Evolutionary conservation across 345 rosid genomes (phyloP).

Genomic region (Populus euphratica): DNA sequence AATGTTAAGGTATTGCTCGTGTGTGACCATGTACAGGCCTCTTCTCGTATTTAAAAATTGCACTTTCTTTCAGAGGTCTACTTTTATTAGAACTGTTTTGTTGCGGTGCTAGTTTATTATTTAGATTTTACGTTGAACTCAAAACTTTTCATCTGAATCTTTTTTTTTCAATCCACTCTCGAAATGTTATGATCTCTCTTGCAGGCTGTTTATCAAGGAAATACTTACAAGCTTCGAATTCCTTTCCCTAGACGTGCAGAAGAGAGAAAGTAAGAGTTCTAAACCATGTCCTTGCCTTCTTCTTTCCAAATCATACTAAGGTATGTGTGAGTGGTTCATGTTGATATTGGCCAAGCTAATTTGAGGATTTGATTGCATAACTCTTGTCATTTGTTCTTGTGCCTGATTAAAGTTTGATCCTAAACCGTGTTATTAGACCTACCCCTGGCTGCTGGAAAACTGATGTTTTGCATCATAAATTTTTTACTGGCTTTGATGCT

Average conservation of each 20-base stretch:
- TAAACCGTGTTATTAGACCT: neutral
- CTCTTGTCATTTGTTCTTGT: neutral
- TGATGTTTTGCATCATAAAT: neutral
- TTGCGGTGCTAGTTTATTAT: neutral
- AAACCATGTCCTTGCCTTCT: neutral
- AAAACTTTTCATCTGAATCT: neutral
- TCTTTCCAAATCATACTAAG: neutral
- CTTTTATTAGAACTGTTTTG: neutral
- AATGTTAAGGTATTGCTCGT: slow-evolving; percentile 62
- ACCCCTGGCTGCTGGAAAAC: neutral
- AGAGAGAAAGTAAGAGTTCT: slow-evolving; percentile 66
- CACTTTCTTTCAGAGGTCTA: neutral
- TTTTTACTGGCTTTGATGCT: neutral
- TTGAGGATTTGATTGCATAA: neutral
- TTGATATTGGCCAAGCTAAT: neutral
- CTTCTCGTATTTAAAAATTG: neutral
- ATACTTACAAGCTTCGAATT: slow-evolving; percentile 68
- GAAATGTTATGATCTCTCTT: neutral
- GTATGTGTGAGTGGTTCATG: neutral
- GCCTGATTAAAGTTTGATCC: neutral
- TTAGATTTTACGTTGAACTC: neutral
- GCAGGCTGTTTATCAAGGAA: slow-evolving; percentile 70
- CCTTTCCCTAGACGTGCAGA: slow-evolving; percentile 80
- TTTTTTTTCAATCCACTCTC: neutral
- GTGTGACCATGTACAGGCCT: neutral